A percentile compares a stretch with the other conserved stretches of the same genome.
Evolutionary conservation across 768 basidiomycete genomes (phyloP).

Genomic region (Aureoboletus auriporus): DNA sequence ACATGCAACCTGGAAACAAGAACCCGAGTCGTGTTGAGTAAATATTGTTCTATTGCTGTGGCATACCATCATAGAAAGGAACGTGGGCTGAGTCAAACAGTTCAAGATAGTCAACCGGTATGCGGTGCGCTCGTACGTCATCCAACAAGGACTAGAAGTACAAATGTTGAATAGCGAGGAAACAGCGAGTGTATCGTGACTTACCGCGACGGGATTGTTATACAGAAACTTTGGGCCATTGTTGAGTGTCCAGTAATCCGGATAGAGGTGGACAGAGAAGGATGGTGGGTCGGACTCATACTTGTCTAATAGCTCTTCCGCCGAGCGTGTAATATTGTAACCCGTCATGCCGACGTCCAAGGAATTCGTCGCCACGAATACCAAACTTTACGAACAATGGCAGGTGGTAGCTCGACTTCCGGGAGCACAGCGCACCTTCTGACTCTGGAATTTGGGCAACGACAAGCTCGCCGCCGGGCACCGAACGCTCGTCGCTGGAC

Average conservation of each 20-base stretch:
- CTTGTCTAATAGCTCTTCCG: slow-evolving; percentile 54
- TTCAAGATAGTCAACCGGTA: slow-evolving; percentile 83
- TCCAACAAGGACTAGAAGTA: slow-evolving; percentile 65
- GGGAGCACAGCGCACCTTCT: background rate
- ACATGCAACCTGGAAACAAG: slow-evolving; percentile 62
- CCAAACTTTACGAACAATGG: background rate
- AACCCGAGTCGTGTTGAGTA: background rate
- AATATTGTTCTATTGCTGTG: background rate
- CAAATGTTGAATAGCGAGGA: slow-evolving; percentile 5
- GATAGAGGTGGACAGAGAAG: slow-evolving; percentile 73
- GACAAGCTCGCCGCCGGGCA: background rate
- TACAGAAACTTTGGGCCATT: slow-evolving; percentile 79
- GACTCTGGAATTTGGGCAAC: background rate
- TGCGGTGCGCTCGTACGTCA: slow-evolving; percentile 76
- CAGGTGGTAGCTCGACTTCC: background rate
- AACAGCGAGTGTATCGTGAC: slow-evolving; percentile 9
- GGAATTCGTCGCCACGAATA: slow-evolving; percentile 5
- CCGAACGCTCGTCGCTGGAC: slow-evolving; percentile 9
- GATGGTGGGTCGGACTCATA: slow-evolving; percentile 60
- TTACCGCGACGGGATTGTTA: slow-evolving; percentile 67
- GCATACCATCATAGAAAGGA: slow-evolving; percentile 80
- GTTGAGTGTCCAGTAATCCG: slow-evolving; percentile 81
- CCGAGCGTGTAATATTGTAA: slow-evolving; percentile 71
- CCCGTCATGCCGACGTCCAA: slow-evolving; percentile 47
- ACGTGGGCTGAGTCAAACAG: slow-evolving; percentile 69